A percentile compares a stretch with the other conserved stretches of the same genome.
Conservation (phyloP, 2,329 filamentous ascomycete species). For the Microsporum canis region DNA sequence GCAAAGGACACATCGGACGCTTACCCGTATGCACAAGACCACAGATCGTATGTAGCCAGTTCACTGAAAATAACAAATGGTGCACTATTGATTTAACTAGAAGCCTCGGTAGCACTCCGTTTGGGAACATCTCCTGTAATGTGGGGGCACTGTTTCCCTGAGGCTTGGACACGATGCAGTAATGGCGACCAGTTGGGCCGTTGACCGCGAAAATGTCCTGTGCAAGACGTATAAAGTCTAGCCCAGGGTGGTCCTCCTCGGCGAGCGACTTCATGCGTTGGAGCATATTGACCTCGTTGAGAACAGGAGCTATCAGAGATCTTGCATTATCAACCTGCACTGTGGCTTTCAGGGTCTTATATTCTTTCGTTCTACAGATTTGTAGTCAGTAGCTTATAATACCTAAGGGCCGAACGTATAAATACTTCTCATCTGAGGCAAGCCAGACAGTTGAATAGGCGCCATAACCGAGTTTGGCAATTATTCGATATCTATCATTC, state of each 20-base stretch:
- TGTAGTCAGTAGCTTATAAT: not conserved
- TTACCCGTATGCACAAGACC: constrained; percentile 18
- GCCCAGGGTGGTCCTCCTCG: constrained; percentile 12
- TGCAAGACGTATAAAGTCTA: constrained; percentile 19
- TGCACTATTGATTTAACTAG: constrained; percentile 16
- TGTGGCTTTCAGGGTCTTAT: constrained; percentile 17
- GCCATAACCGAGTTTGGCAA: constrained; percentile 21
- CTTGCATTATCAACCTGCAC: constrained; percentile 8
- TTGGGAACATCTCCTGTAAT: constrained; percentile 16
- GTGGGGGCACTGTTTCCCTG: constrained; percentile 19
- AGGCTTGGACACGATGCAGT: constrained; percentile 19
- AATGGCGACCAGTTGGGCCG: constrained; percentile 11
- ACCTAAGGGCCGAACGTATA: not conserved
- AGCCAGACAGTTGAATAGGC: constrained; percentile 21
- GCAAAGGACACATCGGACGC: not conserved
- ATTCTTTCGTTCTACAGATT: constrained; percentile 10
- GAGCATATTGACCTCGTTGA: constrained; percentile 19
- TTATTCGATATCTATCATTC: constrained; percentile 16
- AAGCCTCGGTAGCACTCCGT: constrained; percentile 16
- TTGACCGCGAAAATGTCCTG: constrained; percentile 19
- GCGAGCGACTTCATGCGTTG: constrained; percentile 13
- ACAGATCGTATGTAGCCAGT: constrained; percentile 15
- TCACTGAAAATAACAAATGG: constrained; percentile 14
- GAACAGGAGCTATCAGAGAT: constrained; percentile 6
- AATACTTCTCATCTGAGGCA: constrained; percentile 14